Base-by-base conservation (phyloP, 1,284 basidiomycete genomes). In the Malassezia caprae region DNA sequence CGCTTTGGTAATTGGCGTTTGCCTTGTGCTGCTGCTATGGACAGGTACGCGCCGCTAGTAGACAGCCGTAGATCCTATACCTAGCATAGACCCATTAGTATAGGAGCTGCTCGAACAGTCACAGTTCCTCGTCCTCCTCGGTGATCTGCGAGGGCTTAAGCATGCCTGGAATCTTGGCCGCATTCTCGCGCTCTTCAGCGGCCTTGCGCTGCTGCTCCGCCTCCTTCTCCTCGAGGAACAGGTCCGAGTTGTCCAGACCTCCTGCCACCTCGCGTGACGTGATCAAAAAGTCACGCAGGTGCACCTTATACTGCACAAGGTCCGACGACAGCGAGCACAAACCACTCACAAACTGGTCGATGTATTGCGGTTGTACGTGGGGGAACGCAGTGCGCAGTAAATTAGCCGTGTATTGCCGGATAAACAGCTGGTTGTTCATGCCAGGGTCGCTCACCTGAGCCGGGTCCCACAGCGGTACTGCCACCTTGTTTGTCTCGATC, bases 81-180 rank as follows among this genome's bases (percentile, higher is more conserved):
- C 12, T n/a, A 34, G 32, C 12, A 34, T 34, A 15, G 32, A 27
- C 27, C 24, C 42, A 17, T 32, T 28, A 50, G 37, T 53, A 67
- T 24, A 72, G 60, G 44, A 72, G 58, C 30, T 72, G 61, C 12
- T 60, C 56, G 26, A 61, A 53, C 48, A 72, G 72, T 68, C 72
- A 72, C 42, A 63, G 46, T 51, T 67, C 65, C 52, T 63, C 64
- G 53, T 68, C 61, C 59, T 69, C 64, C 46, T 69, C 67, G 49
- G 59, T 65, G 51, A 69, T 70, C 59, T 71, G 65, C 44, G 61
- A 61, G 27, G 93, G 93, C 77, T 96, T 96, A 75, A 96, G 81
- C 87, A 98, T 89, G 52, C 94, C 94, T n/a, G 93, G 94, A 60
- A 98, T 90, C 63, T 87, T 83, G 80, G 88, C 87, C 17, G 91